Evolutionary conservation across 2,329 filamentous ascomycete genomes (phyloP).

Genomic region (Lecanicillium sp.): DNA sequence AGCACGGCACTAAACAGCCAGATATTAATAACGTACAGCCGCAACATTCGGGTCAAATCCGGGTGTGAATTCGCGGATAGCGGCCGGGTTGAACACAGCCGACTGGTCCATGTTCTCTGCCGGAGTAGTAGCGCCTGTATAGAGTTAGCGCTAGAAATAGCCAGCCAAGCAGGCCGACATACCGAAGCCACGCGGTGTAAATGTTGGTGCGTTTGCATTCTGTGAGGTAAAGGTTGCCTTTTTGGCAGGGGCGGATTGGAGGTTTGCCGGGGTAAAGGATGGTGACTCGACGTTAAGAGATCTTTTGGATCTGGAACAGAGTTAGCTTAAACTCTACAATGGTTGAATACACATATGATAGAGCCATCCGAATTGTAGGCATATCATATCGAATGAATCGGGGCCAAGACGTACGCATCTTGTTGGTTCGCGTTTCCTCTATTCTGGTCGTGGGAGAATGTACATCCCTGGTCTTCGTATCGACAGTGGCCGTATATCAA

Average conservation of each 20-base stretch:
- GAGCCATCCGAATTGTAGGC: no score
- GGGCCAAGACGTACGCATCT: conserved; percentile 11
- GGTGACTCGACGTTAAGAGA: conserved; percentile 92
- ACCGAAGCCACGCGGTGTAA: conserved; percentile 60
- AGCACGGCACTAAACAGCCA: no score
- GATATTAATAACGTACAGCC: not conserved
- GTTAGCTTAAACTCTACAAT: no score
- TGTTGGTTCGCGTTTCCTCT: conserved; percentile 33
- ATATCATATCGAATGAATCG: no score
- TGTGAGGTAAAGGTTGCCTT: conserved; percentile 79
- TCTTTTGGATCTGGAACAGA: conserved; percentile 64
- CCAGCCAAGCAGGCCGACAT: conserved; percentile 18
- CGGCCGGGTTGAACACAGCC: conserved; percentile 45
- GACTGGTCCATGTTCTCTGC: conserved; percentile 29
- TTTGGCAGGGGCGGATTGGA: conserved; percentile 44
- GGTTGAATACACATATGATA: no score
- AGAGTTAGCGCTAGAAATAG: conserved; percentile 11
- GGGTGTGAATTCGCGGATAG: conserved; percentile 53
- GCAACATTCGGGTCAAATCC: conserved; percentile 39
- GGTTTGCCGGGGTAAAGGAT: conserved; percentile 70
- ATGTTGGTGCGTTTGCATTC: conserved; percentile 79
- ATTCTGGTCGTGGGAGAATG: conserved; percentile 77
- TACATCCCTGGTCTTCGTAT: conserved; percentile 84
- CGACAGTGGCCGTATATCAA: conserved; percentile 89
- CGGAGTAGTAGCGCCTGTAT: conserved; percentile 20